Conservation (phyloP, 2,329 filamentous ascomycete species). For the Venturia asperata region DNA sequence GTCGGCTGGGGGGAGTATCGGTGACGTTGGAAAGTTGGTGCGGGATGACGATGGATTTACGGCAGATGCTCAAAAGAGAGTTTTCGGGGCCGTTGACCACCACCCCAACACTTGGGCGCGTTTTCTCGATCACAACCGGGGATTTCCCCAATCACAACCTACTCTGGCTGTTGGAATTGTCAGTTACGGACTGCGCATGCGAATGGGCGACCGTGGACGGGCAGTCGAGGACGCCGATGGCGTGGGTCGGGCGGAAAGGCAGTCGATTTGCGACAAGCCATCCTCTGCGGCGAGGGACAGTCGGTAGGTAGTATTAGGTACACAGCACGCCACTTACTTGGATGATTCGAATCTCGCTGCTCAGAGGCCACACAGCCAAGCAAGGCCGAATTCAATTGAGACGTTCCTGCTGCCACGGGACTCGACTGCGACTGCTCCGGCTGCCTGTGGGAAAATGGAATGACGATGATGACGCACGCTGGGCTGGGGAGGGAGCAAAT, state of each 20-base stretch:
- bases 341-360: not conserved
- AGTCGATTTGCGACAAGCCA: no score
- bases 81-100: not conserved
- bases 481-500: not conserved
- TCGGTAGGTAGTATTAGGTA: not conserved
- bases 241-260: not conserved
- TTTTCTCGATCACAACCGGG: not conserved
- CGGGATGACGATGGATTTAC: not conserved
- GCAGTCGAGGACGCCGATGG: not conserved
- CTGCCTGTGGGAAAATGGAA: not conserved
- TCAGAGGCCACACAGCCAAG: not conserved
- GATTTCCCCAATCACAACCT: not conserved
- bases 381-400: not conserved
- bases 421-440: no score
- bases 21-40: not conserved
- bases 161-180: not conserved
- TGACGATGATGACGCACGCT: slow-evolving; percentile 6
- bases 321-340: not conserved
- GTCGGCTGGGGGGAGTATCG: not conserved
- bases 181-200: not conserved
- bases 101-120: not conserved
- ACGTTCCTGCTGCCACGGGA: not conserved
- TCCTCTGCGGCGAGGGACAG: no score
- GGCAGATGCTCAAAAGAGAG: not conserved
- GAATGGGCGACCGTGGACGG: no score